Conservation (phyloP, 1,139 yeast species). For the Taphrina betulina region DNA sequence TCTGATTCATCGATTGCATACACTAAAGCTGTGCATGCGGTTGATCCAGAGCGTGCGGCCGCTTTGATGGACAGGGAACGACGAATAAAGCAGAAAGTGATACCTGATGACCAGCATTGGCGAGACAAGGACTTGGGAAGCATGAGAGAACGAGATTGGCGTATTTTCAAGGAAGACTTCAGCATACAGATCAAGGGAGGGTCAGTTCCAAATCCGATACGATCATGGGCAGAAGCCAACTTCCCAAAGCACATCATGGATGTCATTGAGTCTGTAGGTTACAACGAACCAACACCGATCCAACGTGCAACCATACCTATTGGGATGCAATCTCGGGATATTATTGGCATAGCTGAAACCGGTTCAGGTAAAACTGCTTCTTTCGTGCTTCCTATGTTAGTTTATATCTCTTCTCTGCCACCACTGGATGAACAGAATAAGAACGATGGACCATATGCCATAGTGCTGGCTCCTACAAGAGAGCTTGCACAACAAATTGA, state of each 20-base stretch:
- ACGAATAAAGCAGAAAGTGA: conserved; percentile 30
- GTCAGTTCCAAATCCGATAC: conserved; percentile 57
- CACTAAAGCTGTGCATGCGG: conserved; percentile 15
- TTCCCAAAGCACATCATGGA: conserved; percentile 52
- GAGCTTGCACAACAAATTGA: conserved; percentile 89
- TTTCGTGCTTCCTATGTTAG: conserved; percentile 69
- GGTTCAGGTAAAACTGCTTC: conserved; percentile 95
- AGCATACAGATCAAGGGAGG: conserved; percentile 59
- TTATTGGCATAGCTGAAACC: conserved; percentile 91
- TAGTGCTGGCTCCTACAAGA: conserved; percentile 86
- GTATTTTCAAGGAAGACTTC: conserved; percentile 78
- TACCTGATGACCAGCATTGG: conserved; percentile 60
- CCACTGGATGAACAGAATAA: conserved; percentile 46
- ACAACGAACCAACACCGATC: conserved; percentile 74
- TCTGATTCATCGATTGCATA: conserved; percentile 2
- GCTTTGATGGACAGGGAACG: conserved; percentile 14
- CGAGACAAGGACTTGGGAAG: conserved; percentile 57
- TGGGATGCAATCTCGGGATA: conserved; percentile 60
- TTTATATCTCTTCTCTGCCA: conserved; percentile 56
- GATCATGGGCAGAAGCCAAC: conserved; percentile 68
- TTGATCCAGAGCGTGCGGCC: conserved; percentile 19
- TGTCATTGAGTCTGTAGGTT: conserved; percentile 50
- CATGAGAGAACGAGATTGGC: conserved; percentile 87
- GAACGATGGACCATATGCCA: conserved; percentile 61
- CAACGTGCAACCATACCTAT: conserved; percentile 86